A percentile compares a stretch with the other conserved stretches of the same genome.
phyloP scores from a whole-genome alignment of 441 rosid species.

The Pelargonium australe region DNA sequence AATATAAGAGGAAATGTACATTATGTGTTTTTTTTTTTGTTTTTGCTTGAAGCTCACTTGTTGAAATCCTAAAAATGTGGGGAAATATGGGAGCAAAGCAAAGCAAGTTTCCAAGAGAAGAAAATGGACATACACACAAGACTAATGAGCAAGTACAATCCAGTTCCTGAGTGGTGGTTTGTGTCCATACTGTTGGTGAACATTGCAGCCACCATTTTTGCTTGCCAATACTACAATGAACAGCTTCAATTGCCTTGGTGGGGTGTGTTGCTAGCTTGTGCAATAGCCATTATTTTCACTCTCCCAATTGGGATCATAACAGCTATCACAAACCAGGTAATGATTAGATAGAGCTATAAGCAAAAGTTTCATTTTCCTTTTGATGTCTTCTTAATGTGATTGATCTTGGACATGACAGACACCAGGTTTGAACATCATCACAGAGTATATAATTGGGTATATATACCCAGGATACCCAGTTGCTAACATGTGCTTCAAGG shows the following conservation, averaged over 20 bases:
- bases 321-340: constrained; percentile 87
- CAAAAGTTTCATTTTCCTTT: neutral
- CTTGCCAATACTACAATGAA: constrained; percentile 55
- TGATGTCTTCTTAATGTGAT: neutral
- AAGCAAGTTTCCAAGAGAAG: constrained; percentile 53
- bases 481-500: constrained; percentile 62
- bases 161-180: constrained; percentile 90
- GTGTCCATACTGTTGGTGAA: constrained; percentile 41
- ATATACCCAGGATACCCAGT: constrained; percentile 58
- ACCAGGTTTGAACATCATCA: constrained; percentile 52
- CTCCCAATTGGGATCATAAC: constrained; percentile 80
- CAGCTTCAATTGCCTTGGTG: constrained; percentile 88
- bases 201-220: constrained; percentile 42
- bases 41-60: no score
- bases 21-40: no score
- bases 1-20: neutral
- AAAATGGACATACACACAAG: constrained; percentile 66
- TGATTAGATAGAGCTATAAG: neutral
- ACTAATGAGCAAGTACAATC: constrained; percentile 68
- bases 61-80: constrained; percentile 25
- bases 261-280: constrained; percentile 71
- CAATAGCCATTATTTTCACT: constrained; percentile 66
- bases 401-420: constrained; percentile 21
- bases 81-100: constrained; percentile 52
- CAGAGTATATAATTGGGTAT: constrained; percentile 55